These are phyloP conservation scores for Suillus brevipes DNA, from an alignment of 768 basidiomycete genomes.

Conservation along the genomic window DNA sequence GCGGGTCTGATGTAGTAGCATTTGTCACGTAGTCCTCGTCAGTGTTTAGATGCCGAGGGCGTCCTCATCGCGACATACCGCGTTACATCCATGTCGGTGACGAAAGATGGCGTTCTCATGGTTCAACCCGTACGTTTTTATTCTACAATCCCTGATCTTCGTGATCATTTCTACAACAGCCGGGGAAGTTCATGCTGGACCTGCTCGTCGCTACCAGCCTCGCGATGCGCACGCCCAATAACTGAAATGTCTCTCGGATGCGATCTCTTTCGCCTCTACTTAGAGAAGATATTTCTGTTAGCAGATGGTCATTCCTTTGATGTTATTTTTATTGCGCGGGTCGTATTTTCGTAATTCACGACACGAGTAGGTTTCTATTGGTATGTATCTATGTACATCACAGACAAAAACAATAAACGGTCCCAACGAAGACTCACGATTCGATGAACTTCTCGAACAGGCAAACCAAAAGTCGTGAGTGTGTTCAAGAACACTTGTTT, in stretches of 20 bases:
- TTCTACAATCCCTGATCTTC: neutral
- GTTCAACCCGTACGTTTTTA: constrained; percentile 27
- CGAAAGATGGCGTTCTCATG: constrained; percentile 29
- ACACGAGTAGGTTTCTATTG: too few species aligned
- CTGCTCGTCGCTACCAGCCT: constrained; percentile 30
- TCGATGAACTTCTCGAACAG: neutral
- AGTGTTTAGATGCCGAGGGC: constrained; percentile 22
- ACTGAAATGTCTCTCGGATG: constrained; percentile 9
- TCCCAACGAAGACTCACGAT: neutral
- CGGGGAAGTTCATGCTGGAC: constrained; percentile 25
- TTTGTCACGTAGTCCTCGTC: neutral
- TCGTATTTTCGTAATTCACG: neutral
- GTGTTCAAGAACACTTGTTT: neutral
- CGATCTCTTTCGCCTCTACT: neutral
- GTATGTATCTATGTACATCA: neutral
- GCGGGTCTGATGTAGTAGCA: neutral
- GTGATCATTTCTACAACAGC: constrained; percentile 15
- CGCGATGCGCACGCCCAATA: constrained; percentile 23
- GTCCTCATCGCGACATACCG: constrained; percentile 30
- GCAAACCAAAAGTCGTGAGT: neutral
- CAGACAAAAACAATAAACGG: neutral
- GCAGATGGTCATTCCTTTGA: neutral
- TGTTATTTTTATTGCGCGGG: neutral
- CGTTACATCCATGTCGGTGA: constrained; percentile 21
- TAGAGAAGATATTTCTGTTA: neutral